These are phyloP conservation scores for Thermomyces lanuginosus DNA, from an alignment of 2,329 filamentous ascomycete species.

Conservation along the genomic window DNA sequence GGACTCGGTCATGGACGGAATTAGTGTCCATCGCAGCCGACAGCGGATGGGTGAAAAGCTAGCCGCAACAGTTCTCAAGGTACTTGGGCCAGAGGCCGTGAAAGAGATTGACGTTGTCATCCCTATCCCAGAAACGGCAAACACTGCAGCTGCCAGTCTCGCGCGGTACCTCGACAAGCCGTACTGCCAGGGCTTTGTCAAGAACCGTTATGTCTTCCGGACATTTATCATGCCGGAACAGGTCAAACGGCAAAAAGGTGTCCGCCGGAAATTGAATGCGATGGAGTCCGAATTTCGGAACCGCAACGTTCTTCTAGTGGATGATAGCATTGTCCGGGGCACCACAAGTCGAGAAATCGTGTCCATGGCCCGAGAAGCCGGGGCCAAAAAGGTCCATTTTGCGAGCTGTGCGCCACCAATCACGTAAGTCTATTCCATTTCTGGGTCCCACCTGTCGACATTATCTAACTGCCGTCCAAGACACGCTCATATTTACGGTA, in stretches of 20 bases:
- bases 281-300: constrained; percentile 73
- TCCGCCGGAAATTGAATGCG: constrained; percentile 75
- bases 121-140: constrained; percentile 69
- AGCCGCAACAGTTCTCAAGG: constrained; percentile 52
- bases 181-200: constrained; percentile 68
- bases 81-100: constrained; percentile 52
- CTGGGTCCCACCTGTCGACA: not conserved
- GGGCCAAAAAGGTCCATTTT: constrained; percentile 68
- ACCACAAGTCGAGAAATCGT: constrained; percentile 69
- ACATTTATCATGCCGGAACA: constrained; percentile 83
- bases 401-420: constrained; percentile 69
- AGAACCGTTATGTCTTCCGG: constrained; percentile 77
- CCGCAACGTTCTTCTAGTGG: constrained; percentile 66
- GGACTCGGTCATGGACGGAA: constrained; percentile 71
- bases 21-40: constrained; percentile 67
- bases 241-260: constrained; percentile 62
- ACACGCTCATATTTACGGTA: constrained; percentile 75
- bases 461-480: constrained; percentile 9
- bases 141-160: constrained; percentile 61
- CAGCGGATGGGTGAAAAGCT: constrained; percentile 76
- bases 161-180: constrained; percentile 61
- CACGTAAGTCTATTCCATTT: constrained; percentile 29
- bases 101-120: constrained; percentile 66
- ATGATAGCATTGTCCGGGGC: constrained; percentile 79
- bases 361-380: constrained; percentile 68